phyloP scores from a whole-genome alignment of 1,284 basidiomycete genomes.

The Tilletia setariae region DNA sequence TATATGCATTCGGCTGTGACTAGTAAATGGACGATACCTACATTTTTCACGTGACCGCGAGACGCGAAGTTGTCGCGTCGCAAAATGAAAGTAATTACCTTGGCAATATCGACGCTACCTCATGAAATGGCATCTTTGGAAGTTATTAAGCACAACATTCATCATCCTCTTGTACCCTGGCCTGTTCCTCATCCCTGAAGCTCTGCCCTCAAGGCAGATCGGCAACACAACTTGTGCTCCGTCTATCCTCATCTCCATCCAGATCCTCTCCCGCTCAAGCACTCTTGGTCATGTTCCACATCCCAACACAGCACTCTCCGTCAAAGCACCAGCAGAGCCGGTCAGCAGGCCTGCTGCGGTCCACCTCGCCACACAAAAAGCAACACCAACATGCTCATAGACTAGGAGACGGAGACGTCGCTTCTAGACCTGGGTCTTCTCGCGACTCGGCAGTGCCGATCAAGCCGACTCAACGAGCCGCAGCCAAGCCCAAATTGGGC shows the following conservation, averaged over 20 bases:
- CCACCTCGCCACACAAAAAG: constrained; percentile 13
- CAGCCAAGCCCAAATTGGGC: neutral
- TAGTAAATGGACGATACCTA: too few species aligned
- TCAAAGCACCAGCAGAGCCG: neutral
- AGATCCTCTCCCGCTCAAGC: neutral
- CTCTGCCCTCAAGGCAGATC: neutral
- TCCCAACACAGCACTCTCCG: constrained; percentile 1
- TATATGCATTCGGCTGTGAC: constrained; percentile 17
- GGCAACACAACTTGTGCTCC: neutral
- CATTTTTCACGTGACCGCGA: too few species aligned
- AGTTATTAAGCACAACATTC: too few species aligned
- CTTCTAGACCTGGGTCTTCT: neutral
- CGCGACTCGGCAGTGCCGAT: neutral
- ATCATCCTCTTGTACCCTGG: too few species aligned
- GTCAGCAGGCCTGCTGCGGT: neutral
- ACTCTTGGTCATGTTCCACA: neutral
- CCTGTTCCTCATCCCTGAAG: neutral
- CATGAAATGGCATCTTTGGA: too few species aligned
- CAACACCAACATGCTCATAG: constrained; percentile 7
- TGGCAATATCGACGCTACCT: too few species aligned
- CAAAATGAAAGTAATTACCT: too few species aligned
- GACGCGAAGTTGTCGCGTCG: too few species aligned
- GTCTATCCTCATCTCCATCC: neutral
- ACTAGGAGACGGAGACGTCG: neutral
- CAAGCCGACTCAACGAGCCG: neutral